Conservation (phyloP, 2,329 filamentous ascomycete species). For the Mycogone perniciosa region DNA sequence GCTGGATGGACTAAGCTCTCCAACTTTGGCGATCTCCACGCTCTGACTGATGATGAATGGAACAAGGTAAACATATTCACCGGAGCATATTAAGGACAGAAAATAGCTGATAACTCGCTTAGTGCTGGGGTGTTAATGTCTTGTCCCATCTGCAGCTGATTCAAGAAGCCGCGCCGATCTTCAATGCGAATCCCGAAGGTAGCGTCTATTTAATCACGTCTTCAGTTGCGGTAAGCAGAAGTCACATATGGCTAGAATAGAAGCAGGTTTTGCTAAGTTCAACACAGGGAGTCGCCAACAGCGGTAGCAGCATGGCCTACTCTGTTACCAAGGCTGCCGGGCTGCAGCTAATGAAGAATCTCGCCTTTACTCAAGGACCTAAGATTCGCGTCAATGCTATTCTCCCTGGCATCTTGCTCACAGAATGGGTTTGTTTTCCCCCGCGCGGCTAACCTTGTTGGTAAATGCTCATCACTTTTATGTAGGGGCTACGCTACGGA, state of each 20-base stretch:
- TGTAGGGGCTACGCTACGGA: slow-evolving; percentile 3
- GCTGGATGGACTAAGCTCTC: slow-evolving; percentile 9
- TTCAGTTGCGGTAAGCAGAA: slow-evolving; percentile 3
- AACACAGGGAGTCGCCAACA: not conserved
- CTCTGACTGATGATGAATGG: slow-evolving; percentile 6
- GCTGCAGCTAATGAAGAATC: slow-evolving; percentile 7
- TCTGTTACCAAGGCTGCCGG: slow-evolving; percentile 9
- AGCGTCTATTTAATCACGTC: slow-evolving; percentile 7
- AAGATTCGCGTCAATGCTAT: slow-evolving; percentile 9
- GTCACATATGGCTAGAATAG: no score
- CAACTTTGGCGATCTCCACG: slow-evolving; percentile 1
- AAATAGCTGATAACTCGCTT: not conserved
- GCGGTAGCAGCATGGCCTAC: slow-evolving; percentile 8
- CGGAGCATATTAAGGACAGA: not conserved
- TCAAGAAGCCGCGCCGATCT: slow-evolving; percentile 8
- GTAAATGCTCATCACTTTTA: not conserved
- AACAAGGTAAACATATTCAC: slow-evolving; percentile 1
- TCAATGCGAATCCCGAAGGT: slow-evolving; percentile 7
- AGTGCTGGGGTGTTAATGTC: slow-evolving; percentile 10
- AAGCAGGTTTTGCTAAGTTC: not conserved
- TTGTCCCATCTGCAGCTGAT: slow-evolving; percentile 8
- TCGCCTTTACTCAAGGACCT: slow-evolving; percentile 8
- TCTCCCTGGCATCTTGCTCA: slow-evolving; percentile 6
- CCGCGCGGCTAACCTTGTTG: not conserved
- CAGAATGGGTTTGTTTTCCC: slow-evolving; percentile 6